phyloP scores from a whole-genome alignment of 108 stramenopile genomes.

The Skeletonema marinoi region DNA sequence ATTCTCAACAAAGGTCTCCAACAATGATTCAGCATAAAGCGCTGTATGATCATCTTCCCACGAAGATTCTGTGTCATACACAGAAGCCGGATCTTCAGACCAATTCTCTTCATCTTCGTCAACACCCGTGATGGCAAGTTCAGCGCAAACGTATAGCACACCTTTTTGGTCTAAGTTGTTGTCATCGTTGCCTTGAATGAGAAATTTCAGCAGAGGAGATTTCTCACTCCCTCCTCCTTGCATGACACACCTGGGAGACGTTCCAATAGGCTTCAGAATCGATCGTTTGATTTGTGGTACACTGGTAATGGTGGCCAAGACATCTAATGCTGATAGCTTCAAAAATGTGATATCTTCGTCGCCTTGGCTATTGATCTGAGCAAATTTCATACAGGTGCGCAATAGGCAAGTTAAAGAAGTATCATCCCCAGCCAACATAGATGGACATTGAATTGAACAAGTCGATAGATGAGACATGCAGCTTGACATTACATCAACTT shows the following conservation, averaged over 20 bases:
- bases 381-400: slow-evolving; percentile 49
- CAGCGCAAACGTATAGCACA: slow-evolving; percentile 37
- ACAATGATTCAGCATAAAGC: slow-evolving; percentile 52
- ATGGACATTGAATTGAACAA: slow-evolving; percentile 48
- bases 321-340: slow-evolving; percentile 56
- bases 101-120: slow-evolving; percentile 60
- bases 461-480: slow-evolving; percentile 33
- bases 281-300: slow-evolving; percentile 58
- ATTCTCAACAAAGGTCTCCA: slow-evolving; percentile 59
- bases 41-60: slow-evolving; percentile 62
- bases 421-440: slow-evolving; percentile 56
- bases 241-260: slow-evolving; percentile 7
- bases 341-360: slow-evolving; percentile 17
- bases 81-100: slow-evolving; percentile 49
- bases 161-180: slow-evolving; percentile 14
- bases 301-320: slow-evolving; percentile 46
- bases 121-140: slow-evolving; percentile 27
- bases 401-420: slow-evolving; percentile 37
- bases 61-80: slow-evolving; percentile 47
- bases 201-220: slow-evolving; percentile 31
- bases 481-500: slow-evolving; percentile 6
- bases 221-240: slow-evolving; percentile 6
- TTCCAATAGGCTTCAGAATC: slow-evolving; percentile 20
- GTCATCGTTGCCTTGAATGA: slow-evolving; percentile 39
- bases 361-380: slow-evolving; percentile 3